A percentile compares a stretch with the other conserved stretches of the same genome.
phyloP scores from a whole-genome alignment of 345 rosid genomes.

The Theobroma cacao region DNA sequence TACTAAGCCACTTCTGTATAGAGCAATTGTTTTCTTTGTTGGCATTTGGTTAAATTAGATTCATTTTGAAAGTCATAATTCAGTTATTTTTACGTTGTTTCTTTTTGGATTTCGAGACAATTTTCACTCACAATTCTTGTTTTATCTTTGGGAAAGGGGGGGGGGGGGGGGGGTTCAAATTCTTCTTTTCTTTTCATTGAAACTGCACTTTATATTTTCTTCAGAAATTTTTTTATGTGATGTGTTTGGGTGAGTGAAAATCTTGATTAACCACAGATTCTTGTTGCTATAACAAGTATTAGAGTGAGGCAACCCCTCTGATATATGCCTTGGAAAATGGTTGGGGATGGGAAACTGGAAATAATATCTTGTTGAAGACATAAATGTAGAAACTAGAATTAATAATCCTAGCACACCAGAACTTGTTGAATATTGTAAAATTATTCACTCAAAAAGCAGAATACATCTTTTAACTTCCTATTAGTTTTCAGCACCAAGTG shows the following conservation, averaged over 20 bases:
- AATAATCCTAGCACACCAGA: not conserved
- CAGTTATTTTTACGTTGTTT: not conserved
- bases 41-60: not conserved
- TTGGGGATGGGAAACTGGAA: not conserved
- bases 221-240: not conserved
- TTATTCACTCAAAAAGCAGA: not conserved
- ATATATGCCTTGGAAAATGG: not conserved
- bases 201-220: not conserved
- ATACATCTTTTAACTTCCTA: not conserved
- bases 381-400: not conserved
- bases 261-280: not conserved
- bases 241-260: not conserved
- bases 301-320: not conserved
- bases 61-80: not conserved
- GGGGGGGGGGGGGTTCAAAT: not conserved
- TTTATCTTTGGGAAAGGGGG: not conserved
- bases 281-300: too few relatives aligned
- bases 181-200: not conserved
- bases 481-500: not conserved
- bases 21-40: not conserved
- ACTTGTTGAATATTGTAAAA: not conserved
- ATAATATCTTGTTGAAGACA: not conserved
- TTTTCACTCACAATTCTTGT: not conserved
- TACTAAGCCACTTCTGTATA: not conserved
- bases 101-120: not conserved